These are phyloP conservation scores for Rhizopogon rudus DNA, from an alignment of 768 basidiomycete species.

Conservation along the genomic window DNA sequence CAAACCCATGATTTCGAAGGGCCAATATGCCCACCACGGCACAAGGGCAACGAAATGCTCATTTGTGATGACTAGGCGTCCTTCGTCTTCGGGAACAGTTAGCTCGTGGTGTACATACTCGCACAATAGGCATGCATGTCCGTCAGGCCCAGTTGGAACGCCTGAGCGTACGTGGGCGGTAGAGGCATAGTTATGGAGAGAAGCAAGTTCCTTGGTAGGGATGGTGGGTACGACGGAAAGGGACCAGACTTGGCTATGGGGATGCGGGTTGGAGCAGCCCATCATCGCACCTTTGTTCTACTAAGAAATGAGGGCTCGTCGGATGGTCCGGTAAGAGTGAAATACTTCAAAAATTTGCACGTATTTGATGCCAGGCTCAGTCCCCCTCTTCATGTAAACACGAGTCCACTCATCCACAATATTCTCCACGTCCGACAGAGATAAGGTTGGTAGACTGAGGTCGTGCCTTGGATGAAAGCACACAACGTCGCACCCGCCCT, in stretches of 20 bases:
- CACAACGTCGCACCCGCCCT: conserved; percentile 85
- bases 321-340: conserved; percentile 4
- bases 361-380: conserved; percentile 65
- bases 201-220: conserved; percentile 60
- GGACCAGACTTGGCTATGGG: conserved; percentile 90
- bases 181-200: conserved; percentile 46
- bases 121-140: conserved; percentile 68
- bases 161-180: conserved; percentile 25
- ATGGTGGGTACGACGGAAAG: conserved; percentile 66
- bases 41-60: conserved; percentile 80
- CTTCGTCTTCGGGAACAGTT: conserved; percentile 31
- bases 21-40: conserved; percentile 97
- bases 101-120: conserved; percentile 75
- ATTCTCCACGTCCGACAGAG: conserved; percentile 47
- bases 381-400: conserved; percentile 56
- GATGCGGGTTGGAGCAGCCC: conserved; percentile 95
- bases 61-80: conserved; percentile 67
- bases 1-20: conserved; percentile 76
- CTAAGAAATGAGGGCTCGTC: conserved; percentile 3
- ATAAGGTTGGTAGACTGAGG: conserved; percentile 70
- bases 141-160: conserved; percentile 53
- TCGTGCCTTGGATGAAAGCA: conserved; percentile 86
- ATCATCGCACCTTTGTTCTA: conserved; percentile 92
- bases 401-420: conserved; percentile 73
- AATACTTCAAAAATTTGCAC: conserved; percentile 88